Base-by-base conservation (phyloP, 495 filamentous ascomycete genomes). In the Penicillium fimorum region DNA sequence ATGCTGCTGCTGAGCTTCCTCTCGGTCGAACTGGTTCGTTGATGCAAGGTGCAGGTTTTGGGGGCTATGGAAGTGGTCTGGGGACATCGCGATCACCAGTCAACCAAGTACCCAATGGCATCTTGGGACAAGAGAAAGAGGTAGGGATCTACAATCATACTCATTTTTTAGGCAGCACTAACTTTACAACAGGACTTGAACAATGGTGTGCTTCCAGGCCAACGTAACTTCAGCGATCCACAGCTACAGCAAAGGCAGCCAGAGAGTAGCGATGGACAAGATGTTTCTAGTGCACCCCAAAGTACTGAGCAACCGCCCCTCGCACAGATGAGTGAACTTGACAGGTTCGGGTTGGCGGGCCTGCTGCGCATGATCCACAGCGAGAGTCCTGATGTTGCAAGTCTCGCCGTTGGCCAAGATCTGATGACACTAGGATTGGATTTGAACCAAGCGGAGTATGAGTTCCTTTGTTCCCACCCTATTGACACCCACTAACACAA, bases 291-390 rank as follows among this genome's bases (percentile, higher is more conserved):
- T 29, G 61, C 65, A 9, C 57, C 66, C 8, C 77, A 74, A 59
- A 76, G 68, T 53, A 65, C 72, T 11, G 78, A 81, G 54, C 79
- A 80, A 55, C 80, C 78, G 54, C 86, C 87, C 50, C 72, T 91
- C 24, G 79, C 84, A 25, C 82, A 89, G 51, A 92, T 96, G 91
- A 82, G 82, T 40, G 84, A 89, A 35, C 77, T 85, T 15, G 92
- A 96, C 65, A 86, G 83, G 53, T 96, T 85, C 70, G 91, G 92
- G 25, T 73, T 96, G 18, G 85, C 87, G 49, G 92, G 92, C 0
- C 76, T 95, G 35, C 78, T 91, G 25, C 82, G 84, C 32, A 84
- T 91, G 76, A 89, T 94, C 74, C 88, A 86, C 65, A 85, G 86
- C 65, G 85, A 87, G 44, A 90, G 83, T 65, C 84, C 85, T 12